Evolutionary conservation across 2,329 filamentous ascomycete genomes (phyloP), one percentile per base, ranked within the genome.

Genomic region (Stachybotrys elegans): DNA sequence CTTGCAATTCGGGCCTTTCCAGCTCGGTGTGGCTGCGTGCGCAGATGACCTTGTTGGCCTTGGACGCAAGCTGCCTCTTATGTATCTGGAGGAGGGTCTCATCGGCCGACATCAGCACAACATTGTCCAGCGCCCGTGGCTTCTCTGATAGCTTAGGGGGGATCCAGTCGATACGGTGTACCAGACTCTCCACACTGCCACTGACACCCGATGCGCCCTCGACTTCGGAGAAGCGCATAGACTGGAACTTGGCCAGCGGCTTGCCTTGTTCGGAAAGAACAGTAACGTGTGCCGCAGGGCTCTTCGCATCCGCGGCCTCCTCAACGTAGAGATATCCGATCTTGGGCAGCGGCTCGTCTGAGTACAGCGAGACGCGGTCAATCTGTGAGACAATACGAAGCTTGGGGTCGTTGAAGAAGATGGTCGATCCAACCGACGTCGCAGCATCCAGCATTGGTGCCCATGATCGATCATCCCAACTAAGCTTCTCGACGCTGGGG

Each of bases 361-460:
- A 31, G 29, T 22, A 31, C 13, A 46, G n/a, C 6, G 13, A 12
- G 4, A 48, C 46, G 12, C 25, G 25, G 16, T 45, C 32, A 16
- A 48, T 46, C 14, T 37, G 22, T 17, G 43, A 36, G 14, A 36
- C 21, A 13, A 48, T 48, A 12, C 46, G 43, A 11, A 48, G 31
- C 3, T 21, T 23, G 3, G 40, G 43, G 9, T 46, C 35, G 9
- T 40, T 35, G 20, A 40, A 40, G 43, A 40, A 44, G 7, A 44
- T 40, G 13, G 43, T 44, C 14, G 43, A 44, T 17, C 36, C 43
- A 16, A 44, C 37, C 23, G 43, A 46, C 23, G 43, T 48, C 7
- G 46, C 46, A 6, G 43, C 43, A 22, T 48, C 46, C 7, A 48
- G 46, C 12, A 48, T 14, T 6, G 46, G 40, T 6, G 46, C 46